phyloP scores from a whole-genome alignment of 768 basidiomycete species.

The Pleurotus sapidus region DNA sequence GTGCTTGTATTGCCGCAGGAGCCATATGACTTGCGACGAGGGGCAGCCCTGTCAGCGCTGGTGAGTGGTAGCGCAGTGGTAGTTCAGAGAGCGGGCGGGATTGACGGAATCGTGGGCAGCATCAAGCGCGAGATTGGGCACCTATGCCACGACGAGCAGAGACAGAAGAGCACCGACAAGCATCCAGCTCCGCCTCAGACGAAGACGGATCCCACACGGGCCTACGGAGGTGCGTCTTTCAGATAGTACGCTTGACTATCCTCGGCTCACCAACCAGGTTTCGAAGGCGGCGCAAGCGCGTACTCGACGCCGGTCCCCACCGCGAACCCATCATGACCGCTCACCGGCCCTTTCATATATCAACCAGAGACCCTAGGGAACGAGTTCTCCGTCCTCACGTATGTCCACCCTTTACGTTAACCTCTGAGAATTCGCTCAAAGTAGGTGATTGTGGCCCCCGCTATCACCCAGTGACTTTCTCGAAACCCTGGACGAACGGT shows the following conservation, averaged over 20 bases:
- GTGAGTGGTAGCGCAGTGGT: constrained; percentile 44
- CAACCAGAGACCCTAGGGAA: constrained; percentile 75
- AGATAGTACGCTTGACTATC: too few relatives aligned
- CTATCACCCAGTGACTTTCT: constrained; percentile 67
- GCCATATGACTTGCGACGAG: constrained; percentile 92
- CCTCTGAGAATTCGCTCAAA: not conserved
- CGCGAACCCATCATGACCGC: constrained; percentile 49
- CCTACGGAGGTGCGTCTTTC: constrained; percentile 11
- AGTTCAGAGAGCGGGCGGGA: not conserved
- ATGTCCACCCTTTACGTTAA: constrained; percentile 21
- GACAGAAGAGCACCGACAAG: constrained; percentile 46
- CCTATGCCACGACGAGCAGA: constrained; percentile 86
- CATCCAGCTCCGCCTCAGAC: constrained; percentile 20
- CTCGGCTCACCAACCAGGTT: too few relatives aligned
- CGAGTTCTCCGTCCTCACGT: constrained; percentile 82
- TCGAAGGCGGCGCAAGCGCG: too few relatives aligned
- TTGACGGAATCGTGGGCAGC: constrained; percentile 34
- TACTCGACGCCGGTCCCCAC: constrained; percentile 23
- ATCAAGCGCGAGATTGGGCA: constrained; percentile 97
- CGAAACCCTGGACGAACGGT: constrained; percentile 81
- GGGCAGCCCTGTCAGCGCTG: constrained; percentile 90
- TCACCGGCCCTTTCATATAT: constrained; percentile 57
- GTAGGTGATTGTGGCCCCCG: not conserved
- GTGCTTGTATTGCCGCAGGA: constrained; percentile 88
- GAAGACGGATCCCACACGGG: constrained; percentile 30